Evolutionary conservation across 495 filamentous ascomycete species (phyloP).

Genomic region (Trichoderma erinaceum): DNA sequence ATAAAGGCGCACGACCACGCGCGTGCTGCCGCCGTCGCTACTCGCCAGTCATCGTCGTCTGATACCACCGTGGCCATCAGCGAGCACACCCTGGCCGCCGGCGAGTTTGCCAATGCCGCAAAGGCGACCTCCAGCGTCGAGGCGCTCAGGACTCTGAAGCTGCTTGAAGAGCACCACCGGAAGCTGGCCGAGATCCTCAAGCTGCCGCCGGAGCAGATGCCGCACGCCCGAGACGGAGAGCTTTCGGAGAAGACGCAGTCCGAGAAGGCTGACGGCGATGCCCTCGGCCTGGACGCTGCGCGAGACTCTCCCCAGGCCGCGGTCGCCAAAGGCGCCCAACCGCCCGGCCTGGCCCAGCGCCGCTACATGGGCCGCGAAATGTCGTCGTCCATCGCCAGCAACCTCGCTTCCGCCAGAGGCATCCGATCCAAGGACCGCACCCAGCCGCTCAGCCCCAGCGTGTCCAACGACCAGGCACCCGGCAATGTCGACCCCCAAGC

Average conservation of each 20-base stretch:
- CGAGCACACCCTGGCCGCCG: constrained; percentile 84
- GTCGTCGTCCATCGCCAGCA: constrained; percentile 83
- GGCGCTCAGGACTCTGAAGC: constrained; percentile 72
- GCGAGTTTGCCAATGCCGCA: constrained; percentile 79
- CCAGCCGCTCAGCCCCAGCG: constrained; percentile 59
- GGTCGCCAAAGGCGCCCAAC: constrained; percentile 32
- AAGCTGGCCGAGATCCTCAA: constrained; percentile 72
- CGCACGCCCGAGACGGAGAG: constrained; percentile 28
- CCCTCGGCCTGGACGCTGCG: not conserved
- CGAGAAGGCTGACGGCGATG: constrained; percentile 22
- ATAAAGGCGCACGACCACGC: constrained; percentile 79
- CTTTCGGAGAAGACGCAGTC: constrained; percentile 32
- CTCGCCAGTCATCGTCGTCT: constrained; percentile 56
- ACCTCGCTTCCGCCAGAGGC: constrained; percentile 80
- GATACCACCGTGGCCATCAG: constrained; percentile 75
- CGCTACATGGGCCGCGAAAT: constrained; percentile 55
- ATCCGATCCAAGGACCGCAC: constrained; percentile 65
- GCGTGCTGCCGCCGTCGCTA: constrained; percentile 66
- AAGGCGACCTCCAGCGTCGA: constrained; percentile 69
- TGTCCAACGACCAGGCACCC: constrained; percentile 68
- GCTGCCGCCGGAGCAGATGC: constrained; percentile 56
- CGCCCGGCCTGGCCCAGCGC: constrained; percentile 44
- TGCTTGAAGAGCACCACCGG: constrained; percentile 83
- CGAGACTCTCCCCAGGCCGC: constrained; percentile 20
- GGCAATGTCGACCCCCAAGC: constrained; percentile 60